Evolutionary conservation across 495 filamentous ascomycete genomes (phyloP), one percentile per base, ranked within the genome.

Genomic region (Oleoguttula mirabilis): DNA sequence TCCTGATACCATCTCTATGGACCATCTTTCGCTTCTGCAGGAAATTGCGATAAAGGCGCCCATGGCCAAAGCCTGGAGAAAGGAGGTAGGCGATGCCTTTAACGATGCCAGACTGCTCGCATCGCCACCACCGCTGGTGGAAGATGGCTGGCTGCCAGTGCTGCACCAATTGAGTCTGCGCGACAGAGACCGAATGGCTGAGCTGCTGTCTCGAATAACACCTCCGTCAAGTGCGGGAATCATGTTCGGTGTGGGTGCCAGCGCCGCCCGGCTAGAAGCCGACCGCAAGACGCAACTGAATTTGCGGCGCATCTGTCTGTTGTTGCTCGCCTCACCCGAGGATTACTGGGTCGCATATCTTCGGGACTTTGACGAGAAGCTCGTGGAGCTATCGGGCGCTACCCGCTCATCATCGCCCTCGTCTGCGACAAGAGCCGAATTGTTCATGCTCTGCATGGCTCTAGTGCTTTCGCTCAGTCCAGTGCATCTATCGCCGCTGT

Each of bases 161-260:
- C 59, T 95, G 16, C 77, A 75, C 32, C 83, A 93, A 56, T 92
- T 84, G 80, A 68, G 77, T 12, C 60, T 88, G 12, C 72, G 69
- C 14, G 90, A 99, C 53, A 93, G 90, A 58, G 90, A 95, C 43
- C 75, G 84, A 15, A 73, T 99, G 60, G 64, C 76, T 1, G 92
- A 96, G 42, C 63, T 94, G 3, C 59, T 96, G 11, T 67, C 71
- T 28, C 77, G 86, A 20, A 68, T 96, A 25, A 77, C 82, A 4
- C 72, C 87, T 2, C 90, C 90, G 7, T 85, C 85, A 12, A 82
- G 90, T n/a, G 92, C 90, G 0, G 92, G 90, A 12, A 93, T 96
- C 41, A 85, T 99, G 59, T 99, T 99, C 48, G 90, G 90, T 17
- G 90, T 99, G 4, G 90, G 90, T 37, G 92, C 90, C 5, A 88